phyloP scores from a whole-genome alignment of 148 eudicot species.

The Amaranthus hypochondriacus region DNA sequence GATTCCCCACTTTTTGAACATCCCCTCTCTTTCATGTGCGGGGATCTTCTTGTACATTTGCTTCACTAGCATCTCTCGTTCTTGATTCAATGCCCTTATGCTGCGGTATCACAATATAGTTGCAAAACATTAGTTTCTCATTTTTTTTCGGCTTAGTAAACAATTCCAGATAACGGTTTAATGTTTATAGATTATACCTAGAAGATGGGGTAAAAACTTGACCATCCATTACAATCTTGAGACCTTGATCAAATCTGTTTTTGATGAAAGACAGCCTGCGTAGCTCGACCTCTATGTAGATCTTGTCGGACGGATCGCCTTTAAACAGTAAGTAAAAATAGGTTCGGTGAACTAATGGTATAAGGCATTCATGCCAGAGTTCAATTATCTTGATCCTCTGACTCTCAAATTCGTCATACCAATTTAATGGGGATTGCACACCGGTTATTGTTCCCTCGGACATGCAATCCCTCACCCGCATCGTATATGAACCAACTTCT shows the following conservation, averaged over 20 bases:
- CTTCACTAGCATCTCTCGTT: slow-evolving; percentile 66
- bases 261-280: slow-evolving; percentile 78
- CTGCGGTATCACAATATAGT: slow-evolving; percentile 34
- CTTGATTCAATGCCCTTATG: slow-evolving; percentile 52
- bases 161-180: too few relatives aligned
- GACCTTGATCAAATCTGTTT: slow-evolving; percentile 45
- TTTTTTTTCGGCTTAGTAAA: too few relatives aligned
- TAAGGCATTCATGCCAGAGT: slow-evolving; percentile 80
- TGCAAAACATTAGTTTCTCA: not conserved
- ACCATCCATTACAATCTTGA: slow-evolving; percentile 45
- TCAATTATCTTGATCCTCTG: slow-evolving; percentile 54
- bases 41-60: slow-evolving; percentile 59
- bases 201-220: slow-evolving; percentile 39
- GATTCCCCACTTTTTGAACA: slow-evolving; percentile 76
- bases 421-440: slow-evolving; percentile 31
- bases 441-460: slow-evolving; percentile 24
- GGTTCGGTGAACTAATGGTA: slow-evolving; percentile 74
- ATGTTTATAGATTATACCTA: slow-evolving; percentile 38
- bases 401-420: slow-evolving; percentile 60
- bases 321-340: slow-evolving; percentile 78
- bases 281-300: slow-evolving; percentile 89
- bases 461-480: slow-evolving; percentile 29
- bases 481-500: slow-evolving; percentile 14
- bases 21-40: slow-evolving; percentile 49
- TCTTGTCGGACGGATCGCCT: slow-evolving; percentile 84